Conservation (phyloP, 164 flowering plant genomes). For the Tinospora cordifolia region DNA sequence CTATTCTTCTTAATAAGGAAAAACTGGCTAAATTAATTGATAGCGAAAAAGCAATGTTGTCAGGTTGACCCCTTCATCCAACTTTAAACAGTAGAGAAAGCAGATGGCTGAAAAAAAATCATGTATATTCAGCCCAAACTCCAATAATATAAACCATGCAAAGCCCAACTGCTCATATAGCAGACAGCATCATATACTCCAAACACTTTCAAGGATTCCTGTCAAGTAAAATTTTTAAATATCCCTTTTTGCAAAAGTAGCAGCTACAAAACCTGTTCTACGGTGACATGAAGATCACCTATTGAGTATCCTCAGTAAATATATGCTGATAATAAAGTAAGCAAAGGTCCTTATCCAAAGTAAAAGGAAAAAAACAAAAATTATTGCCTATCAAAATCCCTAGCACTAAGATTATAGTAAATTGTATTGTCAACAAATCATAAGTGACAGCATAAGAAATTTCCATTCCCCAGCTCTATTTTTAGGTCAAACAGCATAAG, state of each 20-base stretch:
- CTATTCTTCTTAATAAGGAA: too few relatives aligned
- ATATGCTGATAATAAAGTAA: background rate
- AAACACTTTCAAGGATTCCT: background rate
- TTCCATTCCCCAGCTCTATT: background rate
- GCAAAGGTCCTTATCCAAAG: background rate
- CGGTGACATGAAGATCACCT: background rate
- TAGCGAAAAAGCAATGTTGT: too few relatives aligned
- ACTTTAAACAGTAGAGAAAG: too few relatives aligned
- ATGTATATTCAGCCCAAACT: too few relatives aligned
- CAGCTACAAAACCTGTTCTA: background rate
- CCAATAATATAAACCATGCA: too few relatives aligned
- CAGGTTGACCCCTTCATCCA: too few relatives aligned
- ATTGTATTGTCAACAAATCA: background rate
- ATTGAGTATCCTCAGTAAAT: background rate
- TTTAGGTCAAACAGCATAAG: background rate
- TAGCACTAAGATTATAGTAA: background rate
- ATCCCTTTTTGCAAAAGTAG: background rate
- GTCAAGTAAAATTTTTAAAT: background rate
- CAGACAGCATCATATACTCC: background rate
- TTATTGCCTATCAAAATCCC: background rate
- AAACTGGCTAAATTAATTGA: too few relatives aligned
- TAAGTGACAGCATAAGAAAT: background rate
- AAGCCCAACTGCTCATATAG: too few relatives aligned
- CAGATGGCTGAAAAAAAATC: too few relatives aligned
- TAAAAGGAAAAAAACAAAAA: too few relatives aligned